Evolutionary conservation across 2,329 filamentous ascomycete species (phyloP).

Genomic region (Aspergillus brasiliensis): DNA sequence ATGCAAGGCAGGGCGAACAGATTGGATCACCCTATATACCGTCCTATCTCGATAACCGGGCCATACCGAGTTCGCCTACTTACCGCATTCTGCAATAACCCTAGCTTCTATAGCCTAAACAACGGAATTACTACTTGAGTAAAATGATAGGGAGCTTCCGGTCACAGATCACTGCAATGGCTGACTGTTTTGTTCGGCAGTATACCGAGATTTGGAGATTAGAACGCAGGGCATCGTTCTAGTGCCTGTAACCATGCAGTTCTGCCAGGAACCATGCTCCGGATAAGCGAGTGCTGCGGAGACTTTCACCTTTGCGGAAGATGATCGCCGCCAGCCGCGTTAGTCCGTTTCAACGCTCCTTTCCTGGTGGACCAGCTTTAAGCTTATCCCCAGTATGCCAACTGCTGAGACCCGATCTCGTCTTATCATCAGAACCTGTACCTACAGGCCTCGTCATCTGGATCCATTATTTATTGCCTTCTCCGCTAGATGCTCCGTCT

Average conservation of each 20-base stretch:
- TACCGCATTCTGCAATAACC: too few relatives aligned
- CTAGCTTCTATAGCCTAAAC: too few relatives aligned
- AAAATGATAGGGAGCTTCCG: background rate
- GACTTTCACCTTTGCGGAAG: background rate
- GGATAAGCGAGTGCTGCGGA: background rate
- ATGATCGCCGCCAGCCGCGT: background rate
- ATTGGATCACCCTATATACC: too few relatives aligned
- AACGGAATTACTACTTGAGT: background rate
- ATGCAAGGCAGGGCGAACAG: too few relatives aligned
- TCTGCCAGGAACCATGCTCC: background rate
- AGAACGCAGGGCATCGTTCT: background rate
- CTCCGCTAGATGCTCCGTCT: background rate
- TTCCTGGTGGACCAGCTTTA: background rate
- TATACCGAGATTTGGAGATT: background rate
- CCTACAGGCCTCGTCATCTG: background rate
- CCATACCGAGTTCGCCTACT: too few relatives aligned
- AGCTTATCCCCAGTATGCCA: background rate
- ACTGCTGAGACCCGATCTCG: background rate
- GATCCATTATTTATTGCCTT: background rate
- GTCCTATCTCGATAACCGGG: too few relatives aligned
- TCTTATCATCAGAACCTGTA: background rate
- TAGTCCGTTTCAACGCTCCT: background rate
- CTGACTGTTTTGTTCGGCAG: background rate
- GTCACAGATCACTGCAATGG: background rate
- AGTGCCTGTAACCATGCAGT: background rate